Evolutionary conservation across 352 stramenopile genomes (phyloP).

Genomic region (Globisporangium lucens): DNA sequence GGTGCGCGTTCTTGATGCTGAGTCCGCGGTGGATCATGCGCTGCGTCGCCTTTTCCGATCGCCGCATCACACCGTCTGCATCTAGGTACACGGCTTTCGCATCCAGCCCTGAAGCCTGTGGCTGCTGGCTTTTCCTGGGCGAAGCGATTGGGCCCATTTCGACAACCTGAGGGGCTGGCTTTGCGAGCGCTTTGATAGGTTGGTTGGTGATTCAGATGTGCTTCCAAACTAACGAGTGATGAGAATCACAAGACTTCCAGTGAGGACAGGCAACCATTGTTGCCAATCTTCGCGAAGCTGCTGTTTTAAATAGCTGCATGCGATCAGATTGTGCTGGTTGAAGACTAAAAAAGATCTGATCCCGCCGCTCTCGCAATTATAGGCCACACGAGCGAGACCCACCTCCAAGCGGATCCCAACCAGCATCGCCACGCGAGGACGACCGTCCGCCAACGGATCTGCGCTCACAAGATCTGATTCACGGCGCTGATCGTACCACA

Average conservation of each 20-base stretch:
- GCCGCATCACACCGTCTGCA: constrained; percentile 24
- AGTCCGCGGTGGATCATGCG: constrained; percentile 35
- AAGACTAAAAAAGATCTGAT: neutral
- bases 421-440: constrained; percentile 3
- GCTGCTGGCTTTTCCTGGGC: neutral
- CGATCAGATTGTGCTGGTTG: neutral
- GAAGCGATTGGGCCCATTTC: neutral
- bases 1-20: constrained; percentile 31
- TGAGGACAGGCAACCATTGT: neutral
- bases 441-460: neutral
- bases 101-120: constrained; percentile 11
- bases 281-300: neutral
- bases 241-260: neutral
- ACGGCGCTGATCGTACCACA: neutral
- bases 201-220: neutral
- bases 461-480: neutral
- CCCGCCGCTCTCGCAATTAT: neutral
- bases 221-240: neutral
- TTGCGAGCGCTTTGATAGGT: neutral
- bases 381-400: neutral
- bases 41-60: constrained; percentile 27
- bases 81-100: constrained; percentile 31
- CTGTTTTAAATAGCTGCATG: neutral
- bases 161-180: neutral
- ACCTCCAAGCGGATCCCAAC: neutral